These are phyloP conservation scores for Fonsecaea erecta DNA, from an alignment of 2,329 filamentous ascomycete genomes.

Conservation along the genomic window DNA sequence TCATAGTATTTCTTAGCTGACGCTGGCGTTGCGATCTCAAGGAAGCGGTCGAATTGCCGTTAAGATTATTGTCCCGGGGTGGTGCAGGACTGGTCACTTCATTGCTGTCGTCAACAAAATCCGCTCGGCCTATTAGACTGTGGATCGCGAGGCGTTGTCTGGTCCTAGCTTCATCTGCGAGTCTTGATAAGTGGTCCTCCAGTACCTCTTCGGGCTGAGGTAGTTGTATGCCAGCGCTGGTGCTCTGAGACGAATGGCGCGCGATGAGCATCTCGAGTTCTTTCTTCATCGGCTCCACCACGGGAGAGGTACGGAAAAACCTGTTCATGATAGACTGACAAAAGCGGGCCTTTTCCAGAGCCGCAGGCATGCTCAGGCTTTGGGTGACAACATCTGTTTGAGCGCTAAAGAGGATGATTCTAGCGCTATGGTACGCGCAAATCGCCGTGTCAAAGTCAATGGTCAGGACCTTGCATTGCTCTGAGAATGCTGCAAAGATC, in stretches of 20 bases:
- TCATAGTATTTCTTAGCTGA: background rate
- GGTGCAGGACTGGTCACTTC: conserved; percentile 23
- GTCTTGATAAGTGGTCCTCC: conserved; percentile 14
- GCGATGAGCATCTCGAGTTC: conserved; percentile 27
- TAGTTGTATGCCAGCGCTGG: background rate
- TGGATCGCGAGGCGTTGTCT: conserved; percentile 27
- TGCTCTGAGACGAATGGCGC: conserved; percentile 8
- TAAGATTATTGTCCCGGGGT: background rate
- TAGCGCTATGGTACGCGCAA: conserved; percentile 26
- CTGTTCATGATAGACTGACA: conserved; percentile 24
- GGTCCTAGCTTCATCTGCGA: conserved; percentile 21
- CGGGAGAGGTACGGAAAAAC: conserved; percentile 21
- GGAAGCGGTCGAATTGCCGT: background rate
- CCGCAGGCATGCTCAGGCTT: conserved; percentile 18
- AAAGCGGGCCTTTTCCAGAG: conserved; percentile 21
- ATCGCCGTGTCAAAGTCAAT: conserved; percentile 29
- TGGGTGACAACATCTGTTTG: conserved; percentile 16
- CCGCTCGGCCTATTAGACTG: conserved; percentile 26
- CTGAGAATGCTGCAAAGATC: conserved; percentile 25
- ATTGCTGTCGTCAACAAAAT: conserved; percentile 28
- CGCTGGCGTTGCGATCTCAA: conserved; percentile 8
- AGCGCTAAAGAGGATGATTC: conserved; percentile 27
- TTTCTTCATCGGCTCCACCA: conserved; percentile 27
- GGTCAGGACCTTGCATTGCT: conserved; percentile 19
- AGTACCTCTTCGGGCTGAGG: conserved; percentile 19